These are phyloP conservation scores for Taphrina pruni DNA, from an alignment of 1,139 yeast species.

Conservation along the genomic window DNA sequence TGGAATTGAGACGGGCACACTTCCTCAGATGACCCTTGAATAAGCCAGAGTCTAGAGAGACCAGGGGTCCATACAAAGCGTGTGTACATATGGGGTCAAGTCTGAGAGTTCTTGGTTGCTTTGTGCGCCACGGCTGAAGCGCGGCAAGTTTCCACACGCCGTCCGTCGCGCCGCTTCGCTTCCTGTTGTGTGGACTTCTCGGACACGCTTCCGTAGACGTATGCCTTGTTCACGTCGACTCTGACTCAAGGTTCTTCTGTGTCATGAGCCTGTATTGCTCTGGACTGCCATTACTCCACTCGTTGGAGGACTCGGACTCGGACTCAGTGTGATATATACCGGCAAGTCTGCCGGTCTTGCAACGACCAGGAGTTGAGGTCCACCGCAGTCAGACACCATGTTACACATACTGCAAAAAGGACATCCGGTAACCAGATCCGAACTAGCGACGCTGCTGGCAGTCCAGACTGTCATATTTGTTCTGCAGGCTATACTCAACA, in stretches of 20 bases:
- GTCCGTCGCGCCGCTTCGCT: not conserved
- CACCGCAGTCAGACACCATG: constrained; percentile 7
- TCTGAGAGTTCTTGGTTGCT: not conserved
- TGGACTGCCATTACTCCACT: too few species aligned
- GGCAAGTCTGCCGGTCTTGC: not conserved
- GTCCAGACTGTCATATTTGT: constrained; percentile 39
- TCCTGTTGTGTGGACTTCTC: not conserved
- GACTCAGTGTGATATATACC: too few species aligned
- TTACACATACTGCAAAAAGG: constrained; percentile 28
- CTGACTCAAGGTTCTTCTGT: too few species aligned
- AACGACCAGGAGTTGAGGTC: not conserved
- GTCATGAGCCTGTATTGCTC: too few species aligned
- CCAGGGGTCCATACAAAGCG: too few species aligned
- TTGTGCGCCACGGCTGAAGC: constrained; percentile 2
- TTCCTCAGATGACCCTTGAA: too few species aligned
- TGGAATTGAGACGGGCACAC: not conserved
- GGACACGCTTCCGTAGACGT: too few species aligned
- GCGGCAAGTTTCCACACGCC: constrained; percentile 4
- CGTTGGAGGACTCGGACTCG: too few species aligned
- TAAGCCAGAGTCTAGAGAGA: too few species aligned
- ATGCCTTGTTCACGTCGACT: too few species aligned
- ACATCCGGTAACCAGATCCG: constrained; percentile 20
- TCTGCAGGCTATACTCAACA: constrained; percentile 38
- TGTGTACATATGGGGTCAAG: too few species aligned
- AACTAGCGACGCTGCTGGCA: constrained; percentile 26